Percentiles rank a stretch among this genome's conserved stretches.
These are phyloP conservation scores for Aspergillus taichungensis DNA, from an alignment of 495 filamentous ascomycete species.

Conservation along the genomic window DNA sequence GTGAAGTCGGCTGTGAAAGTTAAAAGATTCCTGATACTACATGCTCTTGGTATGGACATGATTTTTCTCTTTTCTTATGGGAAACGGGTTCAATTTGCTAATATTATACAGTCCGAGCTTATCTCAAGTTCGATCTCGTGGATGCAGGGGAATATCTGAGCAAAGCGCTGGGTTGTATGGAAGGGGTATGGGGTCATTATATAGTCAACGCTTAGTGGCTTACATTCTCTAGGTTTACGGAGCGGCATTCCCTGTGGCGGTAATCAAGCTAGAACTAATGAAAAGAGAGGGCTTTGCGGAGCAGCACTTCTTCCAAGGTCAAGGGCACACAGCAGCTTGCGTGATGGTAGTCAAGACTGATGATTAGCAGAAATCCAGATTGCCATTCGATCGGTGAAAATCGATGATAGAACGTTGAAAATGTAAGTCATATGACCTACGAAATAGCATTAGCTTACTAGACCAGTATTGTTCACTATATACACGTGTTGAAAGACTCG, in stretches of 20 bases:
- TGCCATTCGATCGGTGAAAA: conserved; percentile 48
- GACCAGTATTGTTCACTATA: conserved; percentile 52
- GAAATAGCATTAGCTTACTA: background rate
- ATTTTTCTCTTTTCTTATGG: background rate
- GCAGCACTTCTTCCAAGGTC: conserved; percentile 39
- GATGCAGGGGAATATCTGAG: conserved; percentile 3
- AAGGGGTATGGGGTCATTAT: conserved; percentile 13
- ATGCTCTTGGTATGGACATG: conserved; percentile 23
- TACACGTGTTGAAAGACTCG: conserved; percentile 52
- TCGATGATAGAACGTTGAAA: conserved; percentile 57
- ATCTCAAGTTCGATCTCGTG: conserved; percentile 4
- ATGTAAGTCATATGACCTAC: conserved; percentile 20
- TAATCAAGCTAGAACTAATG: conserved; percentile 63
- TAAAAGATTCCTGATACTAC: conserved; percentile 56
- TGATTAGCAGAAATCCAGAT: conserved; percentile 18
- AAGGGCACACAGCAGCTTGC: conserved; percentile 20
- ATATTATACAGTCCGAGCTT: conserved; percentile 15
- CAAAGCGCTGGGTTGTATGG: conserved; percentile 7
- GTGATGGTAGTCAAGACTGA: conserved; percentile 5
- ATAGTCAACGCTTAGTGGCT: conserved; percentile 5
- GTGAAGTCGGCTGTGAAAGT: conserved; percentile 41
- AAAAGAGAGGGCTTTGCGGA: conserved; percentile 23
- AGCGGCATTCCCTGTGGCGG: conserved; percentile 51
- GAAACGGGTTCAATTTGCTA: background rate
- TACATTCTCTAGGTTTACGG: conserved; percentile 41